Percentiles rank a stretch among this genome's conserved stretches.
phyloP scores from a whole-genome alignment of 116 monocot genomes.

The Trichopus zeylanicus region DNA sequence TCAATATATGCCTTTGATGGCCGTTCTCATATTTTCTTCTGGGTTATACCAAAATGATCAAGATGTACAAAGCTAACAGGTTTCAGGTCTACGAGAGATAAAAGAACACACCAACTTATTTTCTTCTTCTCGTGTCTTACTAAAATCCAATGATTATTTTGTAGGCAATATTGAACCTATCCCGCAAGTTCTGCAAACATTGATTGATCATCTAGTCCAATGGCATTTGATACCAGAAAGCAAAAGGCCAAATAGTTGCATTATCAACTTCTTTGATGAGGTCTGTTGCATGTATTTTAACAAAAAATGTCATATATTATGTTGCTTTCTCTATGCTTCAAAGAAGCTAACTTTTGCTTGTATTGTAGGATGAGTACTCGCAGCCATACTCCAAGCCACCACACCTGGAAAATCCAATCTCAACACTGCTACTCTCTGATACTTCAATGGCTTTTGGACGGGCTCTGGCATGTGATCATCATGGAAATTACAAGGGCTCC shows the following conservation, averaged over 20 bases:
- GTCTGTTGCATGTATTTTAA: slow-evolving; percentile 16
- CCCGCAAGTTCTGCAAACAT: slow-evolving; percentile 43
- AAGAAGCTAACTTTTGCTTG: background rate
- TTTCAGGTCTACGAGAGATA: too few relatives aligned
- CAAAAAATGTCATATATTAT: too few relatives aligned
- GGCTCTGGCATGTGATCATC: slow-evolving; percentile 42
- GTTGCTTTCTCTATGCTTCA: background rate
- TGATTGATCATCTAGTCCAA: slow-evolving; percentile 71
- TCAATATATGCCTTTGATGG: too few relatives aligned
- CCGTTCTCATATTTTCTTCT: too few relatives aligned
- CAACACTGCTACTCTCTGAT: slow-evolving; percentile 75
- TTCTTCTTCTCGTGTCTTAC: background rate
- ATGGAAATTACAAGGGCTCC: slow-evolving; percentile 84
- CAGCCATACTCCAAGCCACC: slow-evolving; percentile 98
- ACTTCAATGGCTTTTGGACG: slow-evolving; percentile 77
- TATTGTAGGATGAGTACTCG: slow-evolving; percentile 65
- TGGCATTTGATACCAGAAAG: slow-evolving; percentile 87
- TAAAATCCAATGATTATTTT: background rate
- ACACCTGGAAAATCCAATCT: slow-evolving; percentile 85
- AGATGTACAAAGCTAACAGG: too few relatives aligned
- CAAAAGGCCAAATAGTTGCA: slow-evolving; percentile 79
- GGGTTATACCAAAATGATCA: too few relatives aligned
- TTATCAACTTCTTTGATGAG: slow-evolving; percentile 97
- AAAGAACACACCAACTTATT: too few relatives aligned
- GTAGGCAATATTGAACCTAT: slow-evolving; percentile 71